Conservation (phyloP, 2,329 filamentous ascomycete genomes). For the Ceratocystis harringtonii region DNA sequence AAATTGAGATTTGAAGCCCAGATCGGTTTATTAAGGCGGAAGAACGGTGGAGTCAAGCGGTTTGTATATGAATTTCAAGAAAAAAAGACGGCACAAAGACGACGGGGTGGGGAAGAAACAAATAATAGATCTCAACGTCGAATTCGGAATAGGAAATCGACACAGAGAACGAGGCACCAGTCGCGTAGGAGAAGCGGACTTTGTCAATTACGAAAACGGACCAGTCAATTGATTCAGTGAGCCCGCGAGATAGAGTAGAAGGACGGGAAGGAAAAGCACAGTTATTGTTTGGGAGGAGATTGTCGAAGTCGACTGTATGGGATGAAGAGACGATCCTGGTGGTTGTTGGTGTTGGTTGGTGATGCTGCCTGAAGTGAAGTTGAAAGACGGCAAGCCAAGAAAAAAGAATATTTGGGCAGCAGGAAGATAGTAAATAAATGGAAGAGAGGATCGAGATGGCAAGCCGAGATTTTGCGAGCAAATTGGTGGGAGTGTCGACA, state of each 20-base stretch:
- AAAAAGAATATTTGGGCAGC: neutral
- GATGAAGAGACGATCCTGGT: neutral
- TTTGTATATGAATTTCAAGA: conserved; percentile 14
- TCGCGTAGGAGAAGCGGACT: conserved; percentile 6
- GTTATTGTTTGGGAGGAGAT: neutral
- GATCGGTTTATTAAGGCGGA: neutral
- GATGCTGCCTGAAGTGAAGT: neutral
- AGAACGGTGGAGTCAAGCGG: conserved; percentile 1
- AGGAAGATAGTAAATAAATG: neutral
- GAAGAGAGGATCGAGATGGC: neutral
- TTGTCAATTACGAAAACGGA: neutral
- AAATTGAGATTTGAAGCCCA: conserved; percentile 8
- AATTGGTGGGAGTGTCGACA: neutral
- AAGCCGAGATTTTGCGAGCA: neutral
- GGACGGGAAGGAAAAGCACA: neutral
- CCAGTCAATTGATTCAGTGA: neutral
- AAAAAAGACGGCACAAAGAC: neutral
- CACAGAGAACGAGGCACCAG: conserved; percentile 16
- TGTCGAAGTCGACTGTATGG: neutral
- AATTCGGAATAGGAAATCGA: conserved; percentile 1
- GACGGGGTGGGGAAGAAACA: neutral
- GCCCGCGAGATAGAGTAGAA: neutral
- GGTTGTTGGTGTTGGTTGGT: neutral
- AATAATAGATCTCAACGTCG: conserved; percentile 11
- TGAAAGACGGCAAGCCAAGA: neutral